Conservation (phyloP, 371 early-diverging fungal species). For the Parasitella parasitica region DNA sequence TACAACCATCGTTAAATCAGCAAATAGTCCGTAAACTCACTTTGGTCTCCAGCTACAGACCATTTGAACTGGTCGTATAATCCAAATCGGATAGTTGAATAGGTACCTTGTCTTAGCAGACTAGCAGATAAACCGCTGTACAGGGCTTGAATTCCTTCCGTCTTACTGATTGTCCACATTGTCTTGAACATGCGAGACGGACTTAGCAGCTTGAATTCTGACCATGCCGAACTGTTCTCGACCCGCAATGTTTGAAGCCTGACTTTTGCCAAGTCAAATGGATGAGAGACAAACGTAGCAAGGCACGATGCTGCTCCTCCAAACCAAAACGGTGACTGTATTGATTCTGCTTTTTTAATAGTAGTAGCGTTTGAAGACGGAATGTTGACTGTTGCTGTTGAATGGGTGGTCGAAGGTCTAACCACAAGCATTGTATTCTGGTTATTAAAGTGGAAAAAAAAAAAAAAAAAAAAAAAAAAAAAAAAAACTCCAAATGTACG, state of each 20-base stretch:
- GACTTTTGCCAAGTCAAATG: conserved; percentile 77
- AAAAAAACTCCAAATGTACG: background rate
- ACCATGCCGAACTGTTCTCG: conserved; percentile 25
- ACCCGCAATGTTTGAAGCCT: conserved; percentile 63
- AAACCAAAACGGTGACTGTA: conserved; percentile 58
- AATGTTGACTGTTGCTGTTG: background rate
- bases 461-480: background rate
- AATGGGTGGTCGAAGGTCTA: background rate
- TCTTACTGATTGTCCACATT: conserved; percentile 36
- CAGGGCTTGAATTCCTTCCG: conserved; percentile 52
- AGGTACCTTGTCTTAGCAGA: conserved; percentile 68
- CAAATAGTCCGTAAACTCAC: conserved; percentile 19
- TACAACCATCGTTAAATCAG: background rate
- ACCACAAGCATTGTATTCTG: background rate
- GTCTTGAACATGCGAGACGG: conserved; percentile 45
- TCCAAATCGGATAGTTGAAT: conserved; percentile 73
- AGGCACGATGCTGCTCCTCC: conserved; percentile 62
- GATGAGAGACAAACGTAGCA: conserved; percentile 71
- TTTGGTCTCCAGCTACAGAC: conserved; percentile 42
- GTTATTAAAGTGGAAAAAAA: background rate
- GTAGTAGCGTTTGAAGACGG: background rate
- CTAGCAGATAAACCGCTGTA: conserved; percentile 68
- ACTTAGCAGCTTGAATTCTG: conserved; percentile 25
- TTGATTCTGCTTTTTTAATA: background rate
- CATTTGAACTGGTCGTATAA: conserved; percentile 64